Evolutionary conservation across 192 early-diverging fungal species (phyloP).

Genomic region (Spizellomyces punctatus): DNA sequence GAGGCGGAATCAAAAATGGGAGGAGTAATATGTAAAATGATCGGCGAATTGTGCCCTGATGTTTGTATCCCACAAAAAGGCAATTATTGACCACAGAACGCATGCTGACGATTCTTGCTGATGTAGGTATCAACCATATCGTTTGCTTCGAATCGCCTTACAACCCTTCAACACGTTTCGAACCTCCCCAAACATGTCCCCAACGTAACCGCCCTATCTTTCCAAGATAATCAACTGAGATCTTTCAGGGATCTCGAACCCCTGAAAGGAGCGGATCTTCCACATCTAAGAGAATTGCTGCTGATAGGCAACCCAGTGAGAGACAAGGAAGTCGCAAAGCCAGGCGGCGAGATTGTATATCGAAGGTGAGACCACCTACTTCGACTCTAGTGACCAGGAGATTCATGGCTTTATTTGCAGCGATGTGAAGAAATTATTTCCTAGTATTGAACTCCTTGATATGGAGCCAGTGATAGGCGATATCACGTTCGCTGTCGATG

Average conservation of each 20-base stretch:
- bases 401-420: constrained; percentile 12
- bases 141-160: constrained; percentile 34
- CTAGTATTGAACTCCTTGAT: constrained; percentile 42
- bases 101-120: not conserved
- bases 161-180: constrained; percentile 31
- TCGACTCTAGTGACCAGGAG: not conserved
- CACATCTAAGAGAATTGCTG: constrained; percentile 37
- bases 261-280: constrained; percentile 36
- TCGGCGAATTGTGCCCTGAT: constrained; percentile 41
- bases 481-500: constrained; percentile 34
- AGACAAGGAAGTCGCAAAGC: constrained; percentile 33
- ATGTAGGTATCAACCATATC: constrained; percentile 42
- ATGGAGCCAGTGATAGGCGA: constrained; percentile 42
- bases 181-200: constrained; percentile 35
- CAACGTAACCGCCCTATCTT: constrained; percentile 41
- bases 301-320: constrained; percentile 42
- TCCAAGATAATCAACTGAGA: constrained; percentile 38
- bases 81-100: not conserved
- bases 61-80: constrained; percentile 13
- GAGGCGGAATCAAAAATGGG: constrained; percentile 40
- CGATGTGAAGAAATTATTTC: constrained; percentile 46
- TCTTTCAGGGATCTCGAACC: constrained; percentile 35
- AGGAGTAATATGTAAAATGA: constrained; percentile 52
- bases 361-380: constrained; percentile 6
- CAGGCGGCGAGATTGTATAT: constrained; percentile 35